Evolutionary conservation across 2,329 filamentous ascomycete genomes (phyloP).

Genomic region (Furcasterigmium sp.): DNA sequence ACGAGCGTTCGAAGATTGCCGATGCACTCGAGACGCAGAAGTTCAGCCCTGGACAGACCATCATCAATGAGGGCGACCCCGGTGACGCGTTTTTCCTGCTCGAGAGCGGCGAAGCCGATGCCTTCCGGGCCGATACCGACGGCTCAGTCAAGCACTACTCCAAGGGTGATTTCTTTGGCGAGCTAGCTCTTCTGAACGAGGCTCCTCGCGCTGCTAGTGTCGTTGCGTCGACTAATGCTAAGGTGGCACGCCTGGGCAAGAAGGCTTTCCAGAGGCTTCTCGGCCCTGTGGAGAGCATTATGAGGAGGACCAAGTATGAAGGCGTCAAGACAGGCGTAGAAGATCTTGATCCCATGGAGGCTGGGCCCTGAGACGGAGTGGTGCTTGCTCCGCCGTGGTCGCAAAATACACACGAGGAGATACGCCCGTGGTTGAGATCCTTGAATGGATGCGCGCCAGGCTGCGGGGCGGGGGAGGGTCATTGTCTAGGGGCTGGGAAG

Average conservation of each 20-base stretch:
- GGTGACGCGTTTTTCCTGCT: constrained; percentile 90
- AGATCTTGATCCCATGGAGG: constrained; percentile 61
- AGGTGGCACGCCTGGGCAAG: constrained; percentile 88
- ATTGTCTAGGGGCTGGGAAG: no score
- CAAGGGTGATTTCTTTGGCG: constrained; percentile 96
- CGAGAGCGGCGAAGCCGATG: constrained; percentile 81
- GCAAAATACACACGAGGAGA: no score
- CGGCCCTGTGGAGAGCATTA: constrained; percentile 89
- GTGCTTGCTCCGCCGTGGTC: no score
- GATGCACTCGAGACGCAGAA: constrained; percentile 92
- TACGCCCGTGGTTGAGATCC: neutral
- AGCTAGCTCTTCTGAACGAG: constrained; percentile 89
- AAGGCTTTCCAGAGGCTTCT: constrained; percentile 91
- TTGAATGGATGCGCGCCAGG: neutral
- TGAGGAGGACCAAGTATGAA: constrained; percentile 71
- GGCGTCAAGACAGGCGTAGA: constrained; percentile 58
- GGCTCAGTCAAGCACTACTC: constrained; percentile 73
- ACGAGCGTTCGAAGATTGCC: constrained; percentile 95
- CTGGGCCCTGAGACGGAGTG: constrained; percentile 17
- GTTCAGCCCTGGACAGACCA: constrained; percentile 70
- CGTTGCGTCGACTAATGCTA: constrained; percentile 77
- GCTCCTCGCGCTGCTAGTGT: constrained; percentile 89
- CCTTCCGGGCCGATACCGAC: constrained; percentile 70
- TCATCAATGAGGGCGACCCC: constrained; percentile 88
- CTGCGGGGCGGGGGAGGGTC: no score